Base-by-base conservation (phyloP, 495 filamentous ascomycete genomes). In the Emericellopsis terricola region DNA sequence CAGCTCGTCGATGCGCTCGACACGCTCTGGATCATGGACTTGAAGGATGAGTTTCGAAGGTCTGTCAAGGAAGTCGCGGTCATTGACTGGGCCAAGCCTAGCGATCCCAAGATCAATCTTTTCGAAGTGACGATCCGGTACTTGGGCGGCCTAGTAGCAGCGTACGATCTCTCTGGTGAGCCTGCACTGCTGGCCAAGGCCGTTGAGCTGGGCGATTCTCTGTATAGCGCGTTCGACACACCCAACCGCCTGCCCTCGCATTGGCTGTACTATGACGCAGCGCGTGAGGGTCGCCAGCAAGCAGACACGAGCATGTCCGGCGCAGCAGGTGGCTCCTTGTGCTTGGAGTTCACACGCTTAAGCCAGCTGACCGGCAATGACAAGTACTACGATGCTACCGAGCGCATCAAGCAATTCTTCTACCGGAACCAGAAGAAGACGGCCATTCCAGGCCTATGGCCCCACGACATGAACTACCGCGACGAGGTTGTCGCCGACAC, bases 21-120 rank as follows among this genome's bases (percentile, higher is more conserved):
- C 49, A 82, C 82, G 0, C 53, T 94, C 7, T 94, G 81, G 82
- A 85, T 94, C 39, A 86, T 92, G 83, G 81, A 65, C 7, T 41
- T 92, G 50, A 73, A 76, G 48, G 62, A 76, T 13, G 84, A 92
- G 34, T 94, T 92, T 47, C 59, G 72, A 20, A 69, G 77, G 37
- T 84, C 81, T n/a, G 68, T 83, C 7, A 59, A 71, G 27, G 63
- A 62, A 14, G 68, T 83, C 14, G 64, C 62, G 26, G 57, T 70
- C 31, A 86, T 92, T 44, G 79, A 94, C 61, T 94, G 92, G 51
- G 80, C 71, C 1, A 81, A 72, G 6, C 73, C 64, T 18, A 68
- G 64, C 4, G 36, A 42, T 13, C 17, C 31, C 0, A 24, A 53
- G 11, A 65, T 81, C 37, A 78, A 73, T 37, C 58, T 86, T 11